A percentile compares a stretch with the other conserved stretches of the same genome.
Evolutionary conservation across 805 yeast species (phyloP).

Genomic region (Vanderwaltozyma polyspora): DNA sequence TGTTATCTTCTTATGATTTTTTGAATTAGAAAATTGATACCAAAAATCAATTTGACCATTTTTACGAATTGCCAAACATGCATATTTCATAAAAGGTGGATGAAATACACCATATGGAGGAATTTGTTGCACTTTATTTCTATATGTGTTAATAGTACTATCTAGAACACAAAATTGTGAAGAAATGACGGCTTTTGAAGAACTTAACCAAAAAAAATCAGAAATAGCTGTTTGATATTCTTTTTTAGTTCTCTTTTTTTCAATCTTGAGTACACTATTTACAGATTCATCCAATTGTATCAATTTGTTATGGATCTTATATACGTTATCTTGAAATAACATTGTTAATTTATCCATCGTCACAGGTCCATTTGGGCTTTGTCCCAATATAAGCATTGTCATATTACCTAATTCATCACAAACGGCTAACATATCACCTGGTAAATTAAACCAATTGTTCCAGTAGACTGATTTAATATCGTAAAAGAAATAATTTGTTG

Average conservation of each 20-base stretch:
- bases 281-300: slow-evolving; percentile 16
- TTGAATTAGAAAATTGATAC: slow-evolving; percentile 30
- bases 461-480: slow-evolving; percentile 45
- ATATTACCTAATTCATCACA: slow-evolving; percentile 63
- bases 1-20: slow-evolving; percentile 27
- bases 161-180: slow-evolving; percentile 25
- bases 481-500: slow-evolving; percentile 23
- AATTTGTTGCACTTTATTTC: slow-evolving; percentile 26
- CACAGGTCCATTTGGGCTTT: slow-evolving; percentile 27
- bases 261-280: slow-evolving; percentile 31
- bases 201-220: slow-evolving; percentile 36
- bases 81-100: slow-evolving; percentile 29
- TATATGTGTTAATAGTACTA: slow-evolving; percentile 15
- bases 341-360: slow-evolving; percentile 25
- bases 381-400: slow-evolving; percentile 44
- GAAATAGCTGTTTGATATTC: slow-evolving; percentile 25
- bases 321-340: slow-evolving; percentile 31
- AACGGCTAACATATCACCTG: slow-evolving; percentile 73
- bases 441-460: slow-evolving; percentile 41
- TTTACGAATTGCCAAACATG: slow-evolving; percentile 25
- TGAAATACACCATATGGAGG: slow-evolving; percentile 27
- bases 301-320: slow-evolving; percentile 22
- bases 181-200: slow-evolving; percentile 27
- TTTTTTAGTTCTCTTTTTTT: slow-evolving; percentile 28
- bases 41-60: slow-evolving; percentile 29